Base-by-base conservation (phyloP, 225 moss, liverwort and hornwort species). In the Thuidium tamariscinum region DNA sequence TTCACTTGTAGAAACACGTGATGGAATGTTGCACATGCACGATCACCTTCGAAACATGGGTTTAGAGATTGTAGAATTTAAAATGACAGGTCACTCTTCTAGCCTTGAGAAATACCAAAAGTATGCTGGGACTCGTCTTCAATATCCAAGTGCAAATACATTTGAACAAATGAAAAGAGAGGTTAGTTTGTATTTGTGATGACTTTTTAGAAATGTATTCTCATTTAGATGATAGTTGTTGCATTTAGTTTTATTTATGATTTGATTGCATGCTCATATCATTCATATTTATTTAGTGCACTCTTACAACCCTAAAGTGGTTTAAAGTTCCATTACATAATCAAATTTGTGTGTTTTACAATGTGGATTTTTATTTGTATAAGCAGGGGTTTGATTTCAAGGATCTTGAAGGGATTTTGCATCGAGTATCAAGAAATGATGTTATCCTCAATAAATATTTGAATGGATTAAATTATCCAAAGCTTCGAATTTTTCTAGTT, bases 271-370 rank as follows among this genome's bases (percentile, higher is more conserved):
- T 71, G 0, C 5, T 42, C 0, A 44, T 42, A 9, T 1, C 17
- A 18, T 5, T 37, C 7, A 2, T 56, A 8, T 17, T 3, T 27
- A 11, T 17, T 18, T 27, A 9, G 12, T 11, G 7, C 19, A 7
- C 7, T 1, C 4, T 3, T 57, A 7, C 0, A 12, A 17, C 39
- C 19, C 4, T 39, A 1, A 18, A 39, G 1, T 39, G 2, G 1
- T 30, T 73, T 46, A 34, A 7, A 39, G 3, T 26, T 25, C 7
- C 1, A 1, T 0, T 27, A 39, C 2, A 27, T 3, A 11, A 17
- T 37, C 18, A 56, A 18, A 41, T 1, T 27, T 26, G 5, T 26
- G 1, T 3, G 8, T 18, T 7, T 57, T 11, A 27, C 7, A 37
- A 5, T 2, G 5, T 39, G 10, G 7, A 6, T 4, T 41, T 48